Percentiles rank a stretch among this genome's conserved stretches.
phyloP scores from a whole-genome alignment of 768 basidiomycete genomes.

The Steccherinum ochraceum region DNA sequence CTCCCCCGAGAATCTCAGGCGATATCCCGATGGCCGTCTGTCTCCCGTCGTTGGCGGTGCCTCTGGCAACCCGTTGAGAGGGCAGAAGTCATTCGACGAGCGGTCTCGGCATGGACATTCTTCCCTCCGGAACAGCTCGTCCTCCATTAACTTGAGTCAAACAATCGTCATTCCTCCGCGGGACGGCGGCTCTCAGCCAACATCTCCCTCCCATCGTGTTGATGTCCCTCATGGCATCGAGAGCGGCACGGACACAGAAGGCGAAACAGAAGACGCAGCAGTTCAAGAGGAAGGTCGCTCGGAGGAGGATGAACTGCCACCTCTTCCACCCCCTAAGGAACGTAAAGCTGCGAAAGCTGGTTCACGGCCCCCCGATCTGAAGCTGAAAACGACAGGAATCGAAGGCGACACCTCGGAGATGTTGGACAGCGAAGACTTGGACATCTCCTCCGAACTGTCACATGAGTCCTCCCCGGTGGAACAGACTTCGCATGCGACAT shows the following conservation, averaged over 20 bases:
- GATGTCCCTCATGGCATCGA: constrained; percentile 72
- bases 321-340: constrained; percentile 42
- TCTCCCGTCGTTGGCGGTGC: constrained; percentile 7
- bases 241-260: constrained; percentile 69
- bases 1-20: constrained; percentile 8
- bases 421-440: constrained; percentile 22
- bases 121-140: constrained; percentile 4
- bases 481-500: constrained; percentile 63
- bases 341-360: constrained; percentile 11
- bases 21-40: constrained; percentile 8
- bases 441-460: constrained; percentile 19
- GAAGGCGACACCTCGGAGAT: constrained; percentile 30
- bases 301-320: constrained; percentile 26
- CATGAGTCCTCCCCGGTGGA: constrained; percentile 60
- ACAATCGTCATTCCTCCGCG: constrained; percentile 21
- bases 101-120: constrained; percentile 9
- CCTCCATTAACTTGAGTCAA: constrained; percentile 4
- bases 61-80: constrained; percentile 10
- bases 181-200: constrained; percentile 37
- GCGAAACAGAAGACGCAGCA: constrained; percentile 39
- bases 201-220: constrained; percentile 54
- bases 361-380: constrained; percentile 23
- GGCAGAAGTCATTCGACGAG: constrained; percentile 12
- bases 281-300: constrained; percentile 2
- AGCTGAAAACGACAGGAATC: constrained; percentile 15